A percentile compares a stretch with the other conserved stretches of the same genome.
Conservation (phyloP, 352 stramenopile genomes). For the Phytophthora cajani region DNA sequence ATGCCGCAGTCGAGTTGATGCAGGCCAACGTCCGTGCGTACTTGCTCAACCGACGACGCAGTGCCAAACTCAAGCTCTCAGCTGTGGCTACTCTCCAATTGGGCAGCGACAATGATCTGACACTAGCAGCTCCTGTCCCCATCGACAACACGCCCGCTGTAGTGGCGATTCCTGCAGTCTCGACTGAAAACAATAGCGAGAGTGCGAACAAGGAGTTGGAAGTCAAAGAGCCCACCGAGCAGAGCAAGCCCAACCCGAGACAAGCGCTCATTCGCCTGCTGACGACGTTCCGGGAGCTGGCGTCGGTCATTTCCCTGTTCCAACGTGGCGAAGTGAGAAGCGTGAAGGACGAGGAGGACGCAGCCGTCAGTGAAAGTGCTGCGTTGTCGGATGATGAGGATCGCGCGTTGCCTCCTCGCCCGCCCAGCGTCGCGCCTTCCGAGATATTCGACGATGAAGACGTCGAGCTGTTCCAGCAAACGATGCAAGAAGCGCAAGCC, state of each 20-base stretch:
- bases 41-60: slow-evolving; percentile 51
- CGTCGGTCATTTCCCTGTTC: slow-evolving; percentile 31
- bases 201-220: neutral
- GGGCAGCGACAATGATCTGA: slow-evolving; percentile 15
- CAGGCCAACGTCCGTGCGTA: slow-evolving; percentile 74
- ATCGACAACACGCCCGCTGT: slow-evolving; percentile 9
- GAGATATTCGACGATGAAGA: slow-evolving; percentile 27
- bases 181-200: slow-evolving; percentile 8
- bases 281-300: slow-evolving; percentile 36
- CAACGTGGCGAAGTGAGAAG: slow-evolving; percentile 15
- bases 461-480: slow-evolving; percentile 34
- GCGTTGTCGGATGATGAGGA: neutral
- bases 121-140: neutral
- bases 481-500: slow-evolving; percentile 33
- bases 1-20: slow-evolving; percentile 62
- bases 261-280: slow-evolving; percentile 34
- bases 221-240: neutral
- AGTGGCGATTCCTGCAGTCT: neutral
- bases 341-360: slow-evolving; percentile 10
- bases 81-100: slow-evolving; percentile 3
- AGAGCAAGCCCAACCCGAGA: slow-evolving; percentile 22
- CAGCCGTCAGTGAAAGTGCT: neutral
- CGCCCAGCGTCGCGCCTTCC: slow-evolving; percentile 1
- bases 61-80: slow-evolving; percentile 24
- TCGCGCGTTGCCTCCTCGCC: slow-evolving; percentile 4